Conservation (phyloP, 352 stramenopile species). For the Globisporangium splendens region DNA sequence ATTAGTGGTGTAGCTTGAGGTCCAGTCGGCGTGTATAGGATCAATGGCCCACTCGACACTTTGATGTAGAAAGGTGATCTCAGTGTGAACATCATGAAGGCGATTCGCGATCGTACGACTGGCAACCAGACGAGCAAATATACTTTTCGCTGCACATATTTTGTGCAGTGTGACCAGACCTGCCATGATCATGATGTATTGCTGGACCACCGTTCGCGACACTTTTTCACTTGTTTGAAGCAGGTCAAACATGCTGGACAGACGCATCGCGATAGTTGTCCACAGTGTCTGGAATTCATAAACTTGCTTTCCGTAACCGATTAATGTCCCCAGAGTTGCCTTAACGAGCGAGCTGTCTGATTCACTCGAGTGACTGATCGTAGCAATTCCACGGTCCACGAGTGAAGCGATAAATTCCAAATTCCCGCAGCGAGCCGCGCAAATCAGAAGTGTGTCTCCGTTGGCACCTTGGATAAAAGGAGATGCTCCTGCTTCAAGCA, state of each 20-base stretch:
- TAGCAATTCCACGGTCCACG: too few relatives aligned
- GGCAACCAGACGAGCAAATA: conserved; percentile 1
- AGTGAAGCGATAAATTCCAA: too few relatives aligned
- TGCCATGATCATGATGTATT: conserved; percentile 9
- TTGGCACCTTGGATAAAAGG: background rate
- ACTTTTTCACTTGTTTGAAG: background rate
- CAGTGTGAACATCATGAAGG: conserved; percentile 1
- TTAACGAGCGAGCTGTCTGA: too few relatives aligned
- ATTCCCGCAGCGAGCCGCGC: too few relatives aligned
- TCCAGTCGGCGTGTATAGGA: too few relatives aligned
- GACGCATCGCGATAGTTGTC: too few relatives aligned
- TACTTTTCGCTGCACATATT: background rate
- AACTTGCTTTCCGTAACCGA: too few relatives aligned
- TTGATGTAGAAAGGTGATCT: background rate
- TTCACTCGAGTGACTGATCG: too few relatives aligned
- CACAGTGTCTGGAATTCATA: too few relatives aligned
- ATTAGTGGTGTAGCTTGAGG: background rate
- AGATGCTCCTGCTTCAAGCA: background rate
- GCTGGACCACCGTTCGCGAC: background rate
- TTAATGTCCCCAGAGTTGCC: too few relatives aligned
- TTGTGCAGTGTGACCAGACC: background rate
- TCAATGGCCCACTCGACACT: background rate
- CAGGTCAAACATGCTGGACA: background rate
- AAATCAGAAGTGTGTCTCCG: background rate
- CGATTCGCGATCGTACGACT: background rate